Conservation (phyloP, 1,139 yeast species). For the Zhuliangozyma blackwelliae region DNA sequence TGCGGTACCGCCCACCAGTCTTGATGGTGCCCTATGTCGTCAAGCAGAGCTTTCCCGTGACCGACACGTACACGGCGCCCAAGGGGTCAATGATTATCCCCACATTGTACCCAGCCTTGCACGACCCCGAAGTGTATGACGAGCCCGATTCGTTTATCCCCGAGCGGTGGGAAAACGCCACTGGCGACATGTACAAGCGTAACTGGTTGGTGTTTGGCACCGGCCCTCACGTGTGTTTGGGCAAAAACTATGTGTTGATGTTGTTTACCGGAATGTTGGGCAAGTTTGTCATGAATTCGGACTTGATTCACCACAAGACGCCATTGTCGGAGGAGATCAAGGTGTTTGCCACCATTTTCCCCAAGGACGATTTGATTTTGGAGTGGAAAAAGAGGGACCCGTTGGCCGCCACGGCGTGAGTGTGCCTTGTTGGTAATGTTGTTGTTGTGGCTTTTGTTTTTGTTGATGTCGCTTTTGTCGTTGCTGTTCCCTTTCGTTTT, state of each 20-base stretch:
- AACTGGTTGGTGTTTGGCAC: constrained; percentile 97
- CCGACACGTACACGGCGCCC: constrained; percentile 83
- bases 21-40: constrained; percentile 96
- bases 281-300: constrained; percentile 74
- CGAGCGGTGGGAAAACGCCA: constrained; percentile 75
- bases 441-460: too few species aligned
- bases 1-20: constrained; percentile 96
- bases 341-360: constrained; percentile 97
- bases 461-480: too few species aligned
- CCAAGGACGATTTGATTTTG: constrained; percentile 86
- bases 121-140: constrained; percentile 94
- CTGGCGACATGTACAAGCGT: constrained; percentile 58
- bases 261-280: constrained; percentile 88
- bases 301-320: constrained; percentile 79
- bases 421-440: too few species aligned
- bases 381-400: constrained; percentile 67
- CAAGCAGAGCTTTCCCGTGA: constrained; percentile 78
- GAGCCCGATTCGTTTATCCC: constrained; percentile 93
- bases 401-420: constrained; percentile 5
- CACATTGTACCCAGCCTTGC: constrained; percentile 89
- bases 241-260: constrained; percentile 89
- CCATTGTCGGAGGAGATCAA: constrained; percentile 84
- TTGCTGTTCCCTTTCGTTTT: too few species aligned
- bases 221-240: constrained; percentile 94
- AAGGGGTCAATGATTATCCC: constrained; percentile 97